phyloP scores from a whole-genome alignment of 2,329 filamentous ascomycete species.

The Fusarium goolgardi region DNA sequence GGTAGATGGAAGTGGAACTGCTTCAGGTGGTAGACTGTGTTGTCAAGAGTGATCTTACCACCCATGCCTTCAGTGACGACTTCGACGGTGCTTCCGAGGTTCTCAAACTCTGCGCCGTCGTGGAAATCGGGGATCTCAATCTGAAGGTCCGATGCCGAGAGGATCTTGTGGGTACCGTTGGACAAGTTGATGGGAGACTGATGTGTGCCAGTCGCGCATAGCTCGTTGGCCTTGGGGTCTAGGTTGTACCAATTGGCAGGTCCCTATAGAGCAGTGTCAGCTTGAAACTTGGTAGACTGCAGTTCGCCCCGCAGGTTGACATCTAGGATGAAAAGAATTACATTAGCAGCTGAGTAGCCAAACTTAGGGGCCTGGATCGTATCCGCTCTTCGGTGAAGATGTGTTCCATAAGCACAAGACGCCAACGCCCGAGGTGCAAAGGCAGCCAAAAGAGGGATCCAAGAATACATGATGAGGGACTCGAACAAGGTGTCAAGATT shows the following conservation, averaged over 20 bases:
- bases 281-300: rapidly evolving
- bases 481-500: not conserved
- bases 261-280: constrained; percentile 48
- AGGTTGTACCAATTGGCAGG: constrained; percentile 66
- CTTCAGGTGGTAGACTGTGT: constrained; percentile 56
- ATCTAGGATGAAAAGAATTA: constrained; percentile 33
- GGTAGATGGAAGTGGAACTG: constrained; percentile 73
- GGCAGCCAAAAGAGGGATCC: constrained; percentile 30
- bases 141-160: constrained; percentile 49
- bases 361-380: constrained; percentile 53
- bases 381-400: constrained; percentile 50
- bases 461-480: constrained; percentile 22
- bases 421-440: constrained; percentile 44
- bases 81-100: constrained; percentile 64
- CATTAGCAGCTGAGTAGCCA: constrained; percentile 53
- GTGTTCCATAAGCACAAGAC: constrained; percentile 56
- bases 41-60: constrained; percentile 58
- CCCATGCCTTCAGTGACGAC: constrained; percentile 56
- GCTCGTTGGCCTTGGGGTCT: constrained; percentile 53
- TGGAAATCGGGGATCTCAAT: constrained; percentile 53
- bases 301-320: rapidly evolving
- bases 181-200: constrained; percentile 69
- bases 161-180: constrained; percentile 43
- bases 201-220: constrained; percentile 60
- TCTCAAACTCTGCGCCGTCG: constrained; percentile 59